Evolutionary conservation across 2,329 filamentous ascomycete species (phyloP), one percentile per base, ranked within the genome.

Genomic region (Teratosphaeriaceae sp.): DNA sequence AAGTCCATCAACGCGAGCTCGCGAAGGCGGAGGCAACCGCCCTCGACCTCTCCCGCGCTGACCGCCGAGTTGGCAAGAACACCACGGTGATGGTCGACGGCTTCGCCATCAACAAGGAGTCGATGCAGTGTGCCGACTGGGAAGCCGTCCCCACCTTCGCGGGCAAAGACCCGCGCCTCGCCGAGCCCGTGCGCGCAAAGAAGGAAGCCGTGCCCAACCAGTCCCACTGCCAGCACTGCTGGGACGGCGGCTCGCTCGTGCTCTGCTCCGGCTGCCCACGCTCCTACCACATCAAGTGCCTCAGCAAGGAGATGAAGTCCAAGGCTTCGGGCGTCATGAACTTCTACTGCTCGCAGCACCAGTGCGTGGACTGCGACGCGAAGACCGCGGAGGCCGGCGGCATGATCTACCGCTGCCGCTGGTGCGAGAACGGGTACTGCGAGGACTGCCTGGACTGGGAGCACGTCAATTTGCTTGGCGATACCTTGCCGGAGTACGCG

Each of bases 371-470:
- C 30, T 81, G 78, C 46, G 60, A 61, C 2, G 74, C 74, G 51
- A 73, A 72, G 43, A 75, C 75, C 0, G 58, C 58, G 0, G 67
- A 72, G 24, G 70, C 68, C 2, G 71, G 71, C 1, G 71, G 70
- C 11, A 58, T 75, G 44, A 64, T 74, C 20, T 73, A 70, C 55
- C 67, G 72, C 18, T 80, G 77, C 52, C 65, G 73, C 7, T 76
- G 68, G 65, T 82, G 78, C 48, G 68, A 73, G 21, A 60, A 61
- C 2, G 75, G 71, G 0, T 79, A 68, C 51, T 82, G 78, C 51
- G 77, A 81, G 43, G 72, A 79, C 34, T 80, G 77, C 51, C 55
- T 80, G 0, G 69, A 79, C 37, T 79, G 73, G 61, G 65, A 73
- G 3, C 62, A 64, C 2, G 67, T 69, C 0, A 62, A 64, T 3